phyloP scores from a whole-genome alignment of 805 yeast genomes.

The Phaffomyces antillensis region DNA sequence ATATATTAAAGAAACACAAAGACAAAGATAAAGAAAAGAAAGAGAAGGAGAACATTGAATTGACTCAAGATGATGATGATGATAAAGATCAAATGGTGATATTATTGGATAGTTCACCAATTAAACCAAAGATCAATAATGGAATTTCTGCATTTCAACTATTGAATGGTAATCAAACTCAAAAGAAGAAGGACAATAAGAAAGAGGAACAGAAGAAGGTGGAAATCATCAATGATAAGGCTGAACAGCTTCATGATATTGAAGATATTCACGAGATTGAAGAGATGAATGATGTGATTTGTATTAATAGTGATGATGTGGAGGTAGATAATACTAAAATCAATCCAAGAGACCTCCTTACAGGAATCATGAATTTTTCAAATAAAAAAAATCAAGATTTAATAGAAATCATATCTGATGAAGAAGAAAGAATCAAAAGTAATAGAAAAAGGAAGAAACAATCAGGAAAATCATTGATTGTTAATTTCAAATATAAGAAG shows the following conservation, averaged over 20 bases:
- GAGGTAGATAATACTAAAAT: background rate
- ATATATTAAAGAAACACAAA: conserved; percentile 3
- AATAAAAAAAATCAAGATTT: conserved; percentile 1
- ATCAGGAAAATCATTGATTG: conserved; percentile 2
- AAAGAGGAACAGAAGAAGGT: background rate
- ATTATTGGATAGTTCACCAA: background rate
- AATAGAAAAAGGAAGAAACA: conserved; percentile 1
- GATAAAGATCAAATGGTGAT: background rate
- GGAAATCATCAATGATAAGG: background rate
- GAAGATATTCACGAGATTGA: background rate
- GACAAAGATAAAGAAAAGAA: background rate
- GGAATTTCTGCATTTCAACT: background rate
- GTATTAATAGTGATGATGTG: background rate
- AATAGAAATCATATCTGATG: conserved; percentile 14
- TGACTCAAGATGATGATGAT: background rate
- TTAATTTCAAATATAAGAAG: conserved; percentile 16
- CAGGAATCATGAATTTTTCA: background rate
- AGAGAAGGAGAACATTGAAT: background rate
- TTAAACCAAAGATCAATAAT: background rate
- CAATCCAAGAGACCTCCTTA: conserved; percentile 1
- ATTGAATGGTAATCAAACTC: background rate
- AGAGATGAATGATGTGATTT: background rate
- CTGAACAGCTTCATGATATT: background rate
- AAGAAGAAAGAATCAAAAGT: background rate
- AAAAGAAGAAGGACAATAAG: too few species aligned